Percentiles rank a stretch among this genome's conserved stretches.
These are phyloP conservation scores for Sporothrix protearum DNA, from an alignment of 2,329 filamentous ascomycete genomes.

Conservation along the genomic window DNA sequence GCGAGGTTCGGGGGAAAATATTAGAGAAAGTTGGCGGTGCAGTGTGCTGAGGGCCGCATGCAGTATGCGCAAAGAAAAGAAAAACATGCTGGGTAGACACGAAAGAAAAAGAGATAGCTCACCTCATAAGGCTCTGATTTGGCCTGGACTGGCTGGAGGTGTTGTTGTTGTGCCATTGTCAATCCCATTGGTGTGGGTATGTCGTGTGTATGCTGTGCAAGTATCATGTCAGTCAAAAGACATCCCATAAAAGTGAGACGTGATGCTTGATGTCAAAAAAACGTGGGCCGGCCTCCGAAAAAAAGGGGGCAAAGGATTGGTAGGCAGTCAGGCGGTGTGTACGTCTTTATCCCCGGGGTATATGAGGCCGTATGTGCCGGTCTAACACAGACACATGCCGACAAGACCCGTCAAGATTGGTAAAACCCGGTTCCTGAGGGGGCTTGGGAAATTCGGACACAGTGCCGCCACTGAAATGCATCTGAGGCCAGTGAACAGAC, in stretches of 20 bases:
- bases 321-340: neutral
- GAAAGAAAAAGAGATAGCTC: slow-evolving; percentile 34
- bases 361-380: neutral
- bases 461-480: neutral
- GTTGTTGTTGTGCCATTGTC: slow-evolving; percentile 47
- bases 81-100: slow-evolving; percentile 6
- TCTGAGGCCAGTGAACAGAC: neutral
- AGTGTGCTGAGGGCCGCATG: neutral
- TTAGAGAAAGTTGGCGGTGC: neutral
- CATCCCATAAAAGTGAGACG: neutral
- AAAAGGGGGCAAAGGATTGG: neutral
- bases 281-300: neutral
- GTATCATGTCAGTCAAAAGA: slow-evolving; percentile 9
- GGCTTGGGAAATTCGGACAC: neutral
- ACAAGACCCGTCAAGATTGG: neutral
- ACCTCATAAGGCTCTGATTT: slow-evolving; percentile 46
- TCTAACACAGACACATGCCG: neutral
- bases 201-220: slow-evolving; percentile 16
- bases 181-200: slow-evolving; percentile 38
- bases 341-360: neutral
- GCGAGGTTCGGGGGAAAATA: neutral
- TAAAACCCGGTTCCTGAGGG: neutral
- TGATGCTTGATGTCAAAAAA: neutral
- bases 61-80: slow-evolving; percentile 2
- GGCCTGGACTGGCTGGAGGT: slow-evolving; percentile 43